These are phyloP conservation scores for Moelleriella libera DNA, from an alignment of 2,329 filamentous ascomycete species.

Conservation along the genomic window DNA sequence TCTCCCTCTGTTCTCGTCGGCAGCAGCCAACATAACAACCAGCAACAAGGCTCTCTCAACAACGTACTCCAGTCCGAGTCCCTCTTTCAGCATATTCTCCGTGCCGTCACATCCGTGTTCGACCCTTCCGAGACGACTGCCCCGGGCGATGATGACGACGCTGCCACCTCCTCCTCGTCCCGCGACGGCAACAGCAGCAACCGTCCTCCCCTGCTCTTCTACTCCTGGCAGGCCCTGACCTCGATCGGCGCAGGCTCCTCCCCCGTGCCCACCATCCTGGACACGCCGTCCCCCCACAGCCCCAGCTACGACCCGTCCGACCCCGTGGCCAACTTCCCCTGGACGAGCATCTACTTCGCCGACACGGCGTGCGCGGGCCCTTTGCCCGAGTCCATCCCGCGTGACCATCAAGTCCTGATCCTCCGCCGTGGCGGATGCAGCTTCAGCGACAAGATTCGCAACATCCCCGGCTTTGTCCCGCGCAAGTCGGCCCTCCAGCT, in stretches of 20 bases:
- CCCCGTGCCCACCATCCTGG: slow-evolving; percentile 50
- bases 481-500: slow-evolving; percentile 53
- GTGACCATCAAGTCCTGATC: slow-evolving; percentile 62
- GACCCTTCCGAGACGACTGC: slow-evolving; percentile 16
- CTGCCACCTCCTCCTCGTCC: not conserved
- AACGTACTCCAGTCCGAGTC: slow-evolving; percentile 17
- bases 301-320: slow-evolving; percentile 25
- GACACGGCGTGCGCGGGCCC: slow-evolving; percentile 51
- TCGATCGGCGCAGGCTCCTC: slow-evolving; percentile 45
- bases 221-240: slow-evolving; percentile 37
- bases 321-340: slow-evolving; percentile 38
- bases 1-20: not conserved
- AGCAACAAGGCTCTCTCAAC: not conserved
- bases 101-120: slow-evolving; percentile 30
- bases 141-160: slow-evolving; percentile 3
- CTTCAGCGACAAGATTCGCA: slow-evolving; percentile 69
- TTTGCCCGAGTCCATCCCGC: slow-evolving; percentile 34
- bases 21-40: not conserved
- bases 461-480: slow-evolving; percentile 67
- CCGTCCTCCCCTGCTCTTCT: slow-evolving; percentile 25
- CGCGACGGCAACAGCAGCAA: slow-evolving; percentile 9
- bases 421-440: slow-evolving; percentile 71
- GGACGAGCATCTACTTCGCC: slow-evolving; percentile 58
- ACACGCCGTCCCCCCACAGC: slow-evolving; percentile 32
- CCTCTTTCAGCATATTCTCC: slow-evolving; percentile 31